Evolutionary conservation across 805 yeast species (phyloP), one percentile per base, ranked within the genome.

Genomic region (Yamadazyma sp.): DNA sequence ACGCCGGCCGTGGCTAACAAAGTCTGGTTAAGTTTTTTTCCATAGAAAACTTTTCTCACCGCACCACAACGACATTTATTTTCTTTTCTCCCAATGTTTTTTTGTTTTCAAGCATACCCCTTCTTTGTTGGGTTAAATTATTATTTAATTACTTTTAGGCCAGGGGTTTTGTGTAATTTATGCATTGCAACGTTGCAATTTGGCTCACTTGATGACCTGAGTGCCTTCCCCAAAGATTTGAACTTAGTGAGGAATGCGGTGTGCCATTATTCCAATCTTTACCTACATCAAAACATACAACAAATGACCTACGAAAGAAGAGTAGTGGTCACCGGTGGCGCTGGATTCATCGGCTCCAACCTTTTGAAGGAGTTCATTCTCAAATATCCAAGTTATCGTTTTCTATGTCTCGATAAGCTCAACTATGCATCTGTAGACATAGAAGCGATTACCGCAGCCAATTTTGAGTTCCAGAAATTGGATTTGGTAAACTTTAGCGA

Each of bases 301-400:
- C n/a, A 7, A 20, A 25, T 27, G 32, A 27, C 32, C 18, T 37
- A 37, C 26, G 36, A 20, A 8, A 41, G 12, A 26, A 32, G 29
- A 28, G 37, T 73, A 8, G 54, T 76, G 20, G 70, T 77, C 4
- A 70, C 81, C 6, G 82, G 82, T 5, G 81, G 80, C 2, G 76
- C 77, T 5, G 82, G 82, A 2, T 77, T 77, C 43, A 69, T 77
- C 41, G 82, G 80, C 3, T 70, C 77, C 1, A 67, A 75, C 59
- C 58, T 71, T 32, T 58, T 71, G 10, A 57, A 65, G 8, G 53
- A 56, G 37, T 50, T 71, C 35, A 64, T 66, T 1, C 18, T 33
- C 3, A 41, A 44, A 17, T 52, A 59, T 37, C 64, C 67, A 1
- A 23, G 47, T 5, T 55, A 57, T 41, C 48, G 46, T 7, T 66